These are phyloP conservation scores for Calvatia gigantea DNA, from an alignment of 768 basidiomycete genomes.

Conservation along the genomic window DNA sequence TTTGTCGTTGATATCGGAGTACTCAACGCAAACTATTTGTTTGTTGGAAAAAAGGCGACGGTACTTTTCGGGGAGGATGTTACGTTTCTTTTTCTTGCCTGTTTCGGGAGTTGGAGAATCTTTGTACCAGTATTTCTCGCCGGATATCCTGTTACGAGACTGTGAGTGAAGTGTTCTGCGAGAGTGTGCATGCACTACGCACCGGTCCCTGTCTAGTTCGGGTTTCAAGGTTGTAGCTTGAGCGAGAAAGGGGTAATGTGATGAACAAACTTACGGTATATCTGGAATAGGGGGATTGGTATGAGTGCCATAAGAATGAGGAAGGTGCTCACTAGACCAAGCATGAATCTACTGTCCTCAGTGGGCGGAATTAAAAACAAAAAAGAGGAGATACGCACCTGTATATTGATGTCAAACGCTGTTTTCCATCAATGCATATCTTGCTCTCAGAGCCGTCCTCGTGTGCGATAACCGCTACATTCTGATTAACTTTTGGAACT, in stretches of 20 bases:
- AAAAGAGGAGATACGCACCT: conserved; percentile 37
- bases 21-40: conserved; percentile 81
- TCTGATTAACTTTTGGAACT: neutral
- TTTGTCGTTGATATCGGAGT: conserved; percentile 49
- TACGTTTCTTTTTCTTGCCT: conserved; percentile 17
- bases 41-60: conserved; percentile 64
- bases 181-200: conserved; percentile 17
- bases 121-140: conserved; percentile 56
- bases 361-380: neutral
- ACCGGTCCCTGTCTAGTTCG: conserved; percentile 52
- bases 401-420: conserved; percentile 71
- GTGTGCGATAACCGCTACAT: conserved; percentile 38
- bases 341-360: conserved; percentile 52
- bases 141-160: conserved; percentile 22
- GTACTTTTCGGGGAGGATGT: conserved; percentile 51
- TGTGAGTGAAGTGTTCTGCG: neutral
- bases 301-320: neutral
- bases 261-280: too few species aligned
- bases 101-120: conserved; percentile 16
- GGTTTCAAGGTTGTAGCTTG: too few species aligned
- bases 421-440: conserved; percentile 80
- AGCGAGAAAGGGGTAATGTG: too few species aligned
- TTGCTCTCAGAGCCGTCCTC: conserved; percentile 66
- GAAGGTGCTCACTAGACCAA: conserved; percentile 38
- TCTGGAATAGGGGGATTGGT: too few species aligned